Base-by-base conservation (phyloP, 495 filamentous ascomycete species). In the Schizothecium vesticola region DNA sequence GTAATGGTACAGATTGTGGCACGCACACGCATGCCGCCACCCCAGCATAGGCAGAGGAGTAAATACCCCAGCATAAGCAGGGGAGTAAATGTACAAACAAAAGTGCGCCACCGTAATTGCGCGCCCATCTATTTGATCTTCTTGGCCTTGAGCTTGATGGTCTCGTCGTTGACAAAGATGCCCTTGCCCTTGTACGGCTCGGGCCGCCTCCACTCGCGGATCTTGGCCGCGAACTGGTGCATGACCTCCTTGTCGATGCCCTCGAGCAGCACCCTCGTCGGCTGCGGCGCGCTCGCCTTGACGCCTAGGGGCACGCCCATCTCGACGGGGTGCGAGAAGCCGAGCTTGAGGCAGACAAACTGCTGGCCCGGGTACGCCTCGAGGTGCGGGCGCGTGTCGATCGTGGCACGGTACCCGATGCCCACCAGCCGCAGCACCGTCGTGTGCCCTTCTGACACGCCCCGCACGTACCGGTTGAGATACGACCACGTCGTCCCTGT, bases 111-210 rank as follows among this genome's bases (percentile, higher is more conserved):
- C 36, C 57, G 12, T 23, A 59, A 13, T 19, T 16, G 26, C n/a
- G 21, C 10, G 11, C 51, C 11, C 65, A 28, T 81, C 83, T 89
- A 99, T 86, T 97, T 97, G 80, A 98, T 96, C 89, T 98, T 99
- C 90, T 96, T 97, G 68, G 91, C 88, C 87, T 99, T 99, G 77
- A 99, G 78, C 86, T 89, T 94, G 84, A 99, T 97, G 4, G 93
- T 97, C 85, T 99, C 94, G 61, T 92, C 91, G 77, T 97, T 94
- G 67, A 98, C 87, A 73, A 98, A 99, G 70, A 99, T 97, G 75
- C 95, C 95, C 88, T 99, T 97, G 64, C 95, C 95, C 88, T 99
- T 99, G 81, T 98, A 99, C 62, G 96, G 95, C 80, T 99, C 95
- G 55, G 95, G 95, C 69, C 82, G 84, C 78, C 96, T 88, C 95